Base-by-base conservation (phyloP, 345 rosid genomes). In the Rubroshorea leprosula region DNA sequence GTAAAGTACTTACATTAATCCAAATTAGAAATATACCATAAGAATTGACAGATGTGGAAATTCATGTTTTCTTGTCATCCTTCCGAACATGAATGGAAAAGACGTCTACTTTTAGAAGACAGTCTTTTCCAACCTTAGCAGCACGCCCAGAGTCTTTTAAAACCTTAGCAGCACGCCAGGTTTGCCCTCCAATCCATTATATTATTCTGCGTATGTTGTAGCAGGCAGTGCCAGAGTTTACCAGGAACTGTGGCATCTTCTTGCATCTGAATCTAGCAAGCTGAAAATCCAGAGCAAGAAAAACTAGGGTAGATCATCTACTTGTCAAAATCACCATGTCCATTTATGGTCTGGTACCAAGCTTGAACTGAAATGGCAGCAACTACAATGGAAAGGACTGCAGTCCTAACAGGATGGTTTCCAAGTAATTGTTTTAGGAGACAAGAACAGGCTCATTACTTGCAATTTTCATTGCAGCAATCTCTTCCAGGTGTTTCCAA, bases 401-500 rank as follows among this genome's bases (percentile, higher is more conserved):
- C 41, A 24, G 23, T 13, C 54, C 68, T 77, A 77, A 62, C 85
- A 68, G 39, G 82, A 77, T 41, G 68, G 57, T 7, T 64, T 39
- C 21, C 73, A 69, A 23, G 52, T 19, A 7, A 1, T 39, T 39
- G 19, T 23, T 54, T 65, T 69, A 72, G 62, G 78, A 68, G 67
- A 77, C 63, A 2, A 77, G 80, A 54, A 74, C 84, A 0, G 84
- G 68, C 50, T 77, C 80, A 5, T 55, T 70, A 55, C 78, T 74
- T 23, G 80, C 17, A 12, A 82, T 77, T 71, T 75, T 82, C 80
- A 66, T 66, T 49, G 80, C 89, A 18, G 90, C 96, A 25, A 78
- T 80, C 54, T 83, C 83, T 41, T 87, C 87, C 63, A 89, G 70
- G 45, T 80, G 83, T 61, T 78, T 83, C 96, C 96, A 89, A 17